These are phyloP conservation scores for Ganoderma lucidum DNA, from an alignment of 1,284 basidiomycete species.

Conservation along the genomic window DNA sequence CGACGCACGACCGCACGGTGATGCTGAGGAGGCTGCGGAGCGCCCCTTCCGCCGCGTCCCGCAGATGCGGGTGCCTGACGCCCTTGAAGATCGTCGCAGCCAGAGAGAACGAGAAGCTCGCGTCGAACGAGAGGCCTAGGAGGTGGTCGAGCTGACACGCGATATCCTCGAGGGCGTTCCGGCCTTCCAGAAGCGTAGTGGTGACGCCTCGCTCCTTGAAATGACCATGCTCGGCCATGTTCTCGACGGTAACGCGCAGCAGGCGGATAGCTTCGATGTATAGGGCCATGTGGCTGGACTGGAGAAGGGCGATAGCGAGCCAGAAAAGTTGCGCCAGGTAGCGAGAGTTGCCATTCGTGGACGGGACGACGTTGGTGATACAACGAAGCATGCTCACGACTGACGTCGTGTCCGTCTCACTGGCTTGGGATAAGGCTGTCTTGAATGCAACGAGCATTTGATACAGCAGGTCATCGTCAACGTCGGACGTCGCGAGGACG, in stretches of 20 bases:
- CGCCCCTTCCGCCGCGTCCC: slow-evolving; percentile 63
- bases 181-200: slow-evolving; percentile 69
- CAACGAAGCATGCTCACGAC: slow-evolving; percentile 90
- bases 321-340: slow-evolving; percentile 85
- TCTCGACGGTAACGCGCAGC: slow-evolving; percentile 72
- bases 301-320: slow-evolving; percentile 84
- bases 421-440: slow-evolving; percentile 66
- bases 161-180: slow-evolving; percentile 72
- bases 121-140: slow-evolving; percentile 80
- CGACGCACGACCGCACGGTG: slow-evolving; percentile 57
- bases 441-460: slow-evolving; percentile 88
- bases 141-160: slow-evolving; percentile 78
- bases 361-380: slow-evolving; percentile 79
- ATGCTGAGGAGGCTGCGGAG: slow-evolving; percentile 65
- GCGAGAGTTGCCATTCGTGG: slow-evolving; percentile 71
- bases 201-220: slow-evolving; percentile 65
- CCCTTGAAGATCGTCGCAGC: slow-evolving; percentile 89
- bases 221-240: slow-evolving; percentile 66
- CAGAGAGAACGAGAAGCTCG: slow-evolving; percentile 83
- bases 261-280: slow-evolving; percentile 77
- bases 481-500: slow-evolving; percentile 78
- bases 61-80: slow-evolving; percentile 72
- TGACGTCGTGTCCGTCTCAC: slow-evolving; percentile 77
- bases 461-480: slow-evolving; percentile 90
- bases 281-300: slow-evolving; percentile 78